These are phyloP conservation scores for Rhizoclosmatium globosum DNA, from an alignment of 192 early-diverging fungal genomes.

Conservation along the genomic window DNA sequence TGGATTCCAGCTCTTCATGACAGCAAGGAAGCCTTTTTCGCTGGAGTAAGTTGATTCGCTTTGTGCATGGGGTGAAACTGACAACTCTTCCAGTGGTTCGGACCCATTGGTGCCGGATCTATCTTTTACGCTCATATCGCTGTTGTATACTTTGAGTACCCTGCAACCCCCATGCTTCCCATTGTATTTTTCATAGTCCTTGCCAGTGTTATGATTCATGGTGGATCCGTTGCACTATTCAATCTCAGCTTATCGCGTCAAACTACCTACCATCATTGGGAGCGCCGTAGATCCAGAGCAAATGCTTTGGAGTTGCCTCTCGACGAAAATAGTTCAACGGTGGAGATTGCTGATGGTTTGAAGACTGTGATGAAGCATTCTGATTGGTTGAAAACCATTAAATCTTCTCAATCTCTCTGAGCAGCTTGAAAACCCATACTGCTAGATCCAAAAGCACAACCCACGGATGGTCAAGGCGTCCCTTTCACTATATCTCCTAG, in stretches of 20 bases:
- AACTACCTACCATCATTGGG: conserved; percentile 19
- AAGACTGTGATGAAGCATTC: too few species aligned
- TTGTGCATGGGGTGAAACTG: too few species aligned
- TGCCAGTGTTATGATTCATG: conserved; percentile 84
- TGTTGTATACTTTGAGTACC: conserved; percentile 38
- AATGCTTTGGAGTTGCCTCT: too few species aligned
- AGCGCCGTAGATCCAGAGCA: too few species aligned
- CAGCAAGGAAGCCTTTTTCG: conserved; percentile 81
- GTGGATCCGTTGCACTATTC: conserved; percentile 80
- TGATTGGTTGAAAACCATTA: too few species aligned
- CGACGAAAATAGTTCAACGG: too few species aligned
- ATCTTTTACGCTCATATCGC: conserved; percentile 65
- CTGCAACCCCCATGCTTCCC: conserved; percentile 28
- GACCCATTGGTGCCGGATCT: conserved; percentile 81
- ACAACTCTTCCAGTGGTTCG: conserved; percentile 73
- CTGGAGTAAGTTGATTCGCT: conserved; percentile 50
- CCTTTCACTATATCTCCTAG: too few species aligned
- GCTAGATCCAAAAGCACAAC: too few species aligned
- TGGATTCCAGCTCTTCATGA: conserved; percentile 77
- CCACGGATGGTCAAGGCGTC: too few species aligned
- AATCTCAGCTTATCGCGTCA: conserved; percentile 31
- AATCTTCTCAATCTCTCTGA: too few species aligned
- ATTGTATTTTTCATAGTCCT: conserved; percentile 71
- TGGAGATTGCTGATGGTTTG: too few species aligned
- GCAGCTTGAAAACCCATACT: too few species aligned